Base-by-base conservation (phyloP, 768 basidiomycete genomes). In the Psilocybe sp. region DNA sequence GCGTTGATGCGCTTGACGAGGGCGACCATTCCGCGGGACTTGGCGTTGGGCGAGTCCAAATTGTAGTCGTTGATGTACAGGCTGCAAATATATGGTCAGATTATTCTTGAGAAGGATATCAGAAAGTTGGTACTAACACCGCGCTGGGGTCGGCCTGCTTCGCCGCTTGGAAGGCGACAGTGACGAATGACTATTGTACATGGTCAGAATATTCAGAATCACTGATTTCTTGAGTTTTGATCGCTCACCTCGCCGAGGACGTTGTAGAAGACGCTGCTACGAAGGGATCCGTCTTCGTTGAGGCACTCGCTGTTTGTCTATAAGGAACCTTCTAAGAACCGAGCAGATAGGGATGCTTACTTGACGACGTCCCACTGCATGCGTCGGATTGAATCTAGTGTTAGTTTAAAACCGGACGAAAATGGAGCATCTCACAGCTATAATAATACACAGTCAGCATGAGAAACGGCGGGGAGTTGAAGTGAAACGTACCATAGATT, bases 121-220 rank as follows among this genome's bases (percentile, higher is more conserved):
- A 34, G 23, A 16, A 49, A 36, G 16, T 14, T 10, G 11, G 13
- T 33, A 23, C 60, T 50, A 60, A 74, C 69, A 76, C 78, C 35
- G 78, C 76, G 35, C 55, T 70, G 19, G 72, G 65, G 60, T 81
- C 80, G 8, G 75, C 74, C 18, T 69, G 64, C 19, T 75, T 67
- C 5, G 79, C 79, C 23, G 76, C 74, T 54, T 69, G 55, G 70
- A 78, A 80, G 15, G 80, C 79, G 51, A 78, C 73, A 19, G 68
- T 69, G 58, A 82, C 71, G 62, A 78, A 80, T 40, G 69, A 68
- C 64, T 73, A 28, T 28, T 28, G 23, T 3, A 28, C 3, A 28
- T 28, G 14, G 11, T 39, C 15, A 28, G 31, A 18, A 16, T 34
- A 16, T 23, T 28, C 23, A 28, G 7, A 7, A 7, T 28, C 23